Evolutionary conservation across 129 eudicot species (phyloP).

Genomic region (Artemisia annua): DNA sequence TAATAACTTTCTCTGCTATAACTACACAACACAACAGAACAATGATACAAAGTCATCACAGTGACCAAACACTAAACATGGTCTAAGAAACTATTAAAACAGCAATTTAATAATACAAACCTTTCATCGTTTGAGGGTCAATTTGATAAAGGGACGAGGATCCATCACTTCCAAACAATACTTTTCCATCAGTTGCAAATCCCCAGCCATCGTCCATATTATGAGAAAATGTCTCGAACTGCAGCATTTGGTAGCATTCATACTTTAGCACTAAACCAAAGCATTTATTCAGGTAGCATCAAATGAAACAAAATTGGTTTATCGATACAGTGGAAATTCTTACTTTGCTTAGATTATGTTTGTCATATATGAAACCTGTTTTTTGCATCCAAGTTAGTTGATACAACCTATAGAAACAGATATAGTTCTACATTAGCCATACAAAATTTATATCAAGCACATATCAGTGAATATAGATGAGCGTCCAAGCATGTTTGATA

Average conservation of each 20-base stretch:
- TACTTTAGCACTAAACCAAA: background rate
- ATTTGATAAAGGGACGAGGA: slow-evolving; percentile 66
- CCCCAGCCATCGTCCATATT: slow-evolving; percentile 95
- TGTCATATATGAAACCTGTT: slow-evolving; percentile 78
- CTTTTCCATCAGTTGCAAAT: slow-evolving; percentile 79
- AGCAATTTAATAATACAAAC: slow-evolving; percentile 19
- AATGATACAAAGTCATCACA: background rate
- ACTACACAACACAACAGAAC: slow-evolving; percentile 41
- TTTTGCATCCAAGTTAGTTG: slow-evolving; percentile 74
- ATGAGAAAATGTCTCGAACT: slow-evolving; percentile 60
- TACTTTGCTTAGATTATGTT: slow-evolving; percentile 66
- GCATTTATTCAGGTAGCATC: background rate
- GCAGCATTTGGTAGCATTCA: slow-evolving; percentile 17
- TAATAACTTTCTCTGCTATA: slow-evolving; percentile 44
- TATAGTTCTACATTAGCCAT: slow-evolving; percentile 40
- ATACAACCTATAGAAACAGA: slow-evolving; percentile 68
- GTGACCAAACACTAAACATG: background rate
- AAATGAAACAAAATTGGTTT: background rate
- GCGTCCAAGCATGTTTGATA: background rate
- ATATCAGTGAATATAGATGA: background rate
- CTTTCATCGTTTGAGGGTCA: slow-evolving; percentile 66
- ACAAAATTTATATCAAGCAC: background rate
- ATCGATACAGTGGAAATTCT: slow-evolving; percentile 38
- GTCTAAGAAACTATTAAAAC: background rate
- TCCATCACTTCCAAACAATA: slow-evolving; percentile 88